These are phyloP conservation scores for Incumbomyces lentus DNA, from an alignment of 2,329 filamentous ascomycete genomes.

Conservation along the genomic window DNA sequence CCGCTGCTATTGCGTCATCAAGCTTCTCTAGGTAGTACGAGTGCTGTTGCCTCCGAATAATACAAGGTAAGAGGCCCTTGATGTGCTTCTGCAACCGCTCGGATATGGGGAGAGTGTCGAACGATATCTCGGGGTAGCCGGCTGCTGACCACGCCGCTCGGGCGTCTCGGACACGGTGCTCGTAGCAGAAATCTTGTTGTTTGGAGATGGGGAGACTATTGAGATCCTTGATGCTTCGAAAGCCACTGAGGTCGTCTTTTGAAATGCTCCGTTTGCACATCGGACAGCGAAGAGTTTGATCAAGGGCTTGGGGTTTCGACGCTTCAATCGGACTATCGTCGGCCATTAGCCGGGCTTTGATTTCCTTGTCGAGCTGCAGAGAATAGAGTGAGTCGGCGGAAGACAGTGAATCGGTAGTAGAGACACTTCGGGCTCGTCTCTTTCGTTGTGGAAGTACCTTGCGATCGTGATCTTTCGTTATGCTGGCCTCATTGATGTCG, in stretches of 20 bases:
- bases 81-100: slow-evolving; percentile 44
- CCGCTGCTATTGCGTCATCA: slow-evolving; percentile 22
- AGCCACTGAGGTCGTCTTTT: slow-evolving; percentile 8
- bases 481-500: not conserved
- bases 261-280: slow-evolving; percentile 1
- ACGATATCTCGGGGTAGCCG: slow-evolving; percentile 63
- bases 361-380: slow-evolving; percentile 9
- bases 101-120: slow-evolving; percentile 47
- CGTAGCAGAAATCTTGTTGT: slow-evolving; percentile 17
- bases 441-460: not conserved
- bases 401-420: slow-evolving; percentile 14
- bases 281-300: not conserved
- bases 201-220: slow-evolving; percentile 12
- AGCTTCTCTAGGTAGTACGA: slow-evolving; percentile 55
- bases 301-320: not conserved
- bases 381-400: slow-evolving; percentile 14
- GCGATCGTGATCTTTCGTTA: not conserved
- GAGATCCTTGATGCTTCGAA: not conserved
- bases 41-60: slow-evolving; percentile 47
- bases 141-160: slow-evolving; percentile 35
- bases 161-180: slow-evolving; percentile 16
- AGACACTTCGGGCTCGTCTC: not conserved
- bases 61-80: slow-evolving; percentile 39
- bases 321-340: slow-evolving; percentile 8
- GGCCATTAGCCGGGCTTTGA: not conserved